Base-by-base conservation (phyloP, 495 filamentous ascomycete genomes). In the Trichoderma parareesei region DNA sequence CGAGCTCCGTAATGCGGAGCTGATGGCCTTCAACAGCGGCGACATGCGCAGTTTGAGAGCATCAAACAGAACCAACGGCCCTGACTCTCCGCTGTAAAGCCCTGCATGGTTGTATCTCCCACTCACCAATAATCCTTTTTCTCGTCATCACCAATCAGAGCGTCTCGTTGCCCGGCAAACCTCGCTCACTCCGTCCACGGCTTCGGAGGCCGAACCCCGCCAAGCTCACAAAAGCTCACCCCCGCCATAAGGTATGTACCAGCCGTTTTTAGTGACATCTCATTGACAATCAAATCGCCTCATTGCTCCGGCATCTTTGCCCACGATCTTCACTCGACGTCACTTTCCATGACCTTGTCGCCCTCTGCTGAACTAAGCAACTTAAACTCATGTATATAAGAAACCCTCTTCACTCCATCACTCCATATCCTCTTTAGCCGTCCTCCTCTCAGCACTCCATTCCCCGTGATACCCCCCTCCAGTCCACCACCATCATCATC, bases 201-300 rank as follows among this genome's bases (percentile, higher is more conserved):
- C 40, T 41, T 27, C 53, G 53, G 53, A 57, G 53, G 27, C 33
- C 27, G 53, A 57, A 57, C 53, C 53, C 53, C 53, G 53, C 53
- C 53, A 57, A 49, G 46, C 46, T 49, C 46, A 18, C 46, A 16
- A 49, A 27, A 27, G 27, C 27, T 27, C 33, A 57, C 53, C 53
- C 53, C 53, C 53, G 33, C 53, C 53, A 57, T 57, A 37, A 13
- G 40, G 40, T 41, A 41, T 2, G 0, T 11, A 27, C 27, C 27
- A 27, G 27, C 27, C 27, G 27, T 27, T 27, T 27, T 27, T 27
- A 27, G 27, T 27, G 27, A 2, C 27, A 27, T 27, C 27, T 27
- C 27, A 27, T 27, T 2, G 27, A 27, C 27, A 27, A 27, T 27
- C 27, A 27, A 27, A 27, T 27, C 27, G 27, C 27, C 27, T 27